Evolutionary conservation across 164 flowering plant species (phyloP).

Genomic region (Platanus orientalis): DNA sequence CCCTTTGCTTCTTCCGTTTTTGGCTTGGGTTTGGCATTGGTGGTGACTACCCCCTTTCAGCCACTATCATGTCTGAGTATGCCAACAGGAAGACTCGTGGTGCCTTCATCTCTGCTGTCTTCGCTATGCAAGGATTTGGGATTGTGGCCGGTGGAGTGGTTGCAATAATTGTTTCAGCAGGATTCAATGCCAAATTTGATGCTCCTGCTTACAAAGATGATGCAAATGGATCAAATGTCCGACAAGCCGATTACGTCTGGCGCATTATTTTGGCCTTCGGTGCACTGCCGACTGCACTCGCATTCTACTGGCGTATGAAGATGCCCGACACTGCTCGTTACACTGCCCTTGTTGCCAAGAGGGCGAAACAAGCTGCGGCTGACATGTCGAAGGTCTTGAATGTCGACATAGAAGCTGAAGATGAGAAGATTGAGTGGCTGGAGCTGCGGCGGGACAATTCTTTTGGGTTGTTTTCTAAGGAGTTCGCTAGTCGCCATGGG

Average conservation of each 20-base stretch:
- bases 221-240: conserved; percentile 42
- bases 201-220: conserved; percentile 44
- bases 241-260: conserved; percentile 67
- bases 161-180: conserved; percentile 46
- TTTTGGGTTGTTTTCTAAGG: conserved; percentile 42
- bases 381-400: conserved; percentile 52
- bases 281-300: conserved; percentile 61
- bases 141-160: conserved; percentile 69
- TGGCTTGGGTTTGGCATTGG: conserved; percentile 94
- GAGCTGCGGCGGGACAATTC: background rate
- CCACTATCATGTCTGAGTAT: conserved; percentile 89
- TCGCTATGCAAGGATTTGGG: conserved; percentile 88
- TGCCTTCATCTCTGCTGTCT: conserved; percentile 79
- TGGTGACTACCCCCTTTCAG: conserved; percentile 88
- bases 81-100: conserved; percentile 86
- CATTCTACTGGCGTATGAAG: conserved; percentile 79
- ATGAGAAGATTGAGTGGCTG: conserved; percentile 19
- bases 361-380: conserved; percentile 54
- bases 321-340: conserved; percentile 88
- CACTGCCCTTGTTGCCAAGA: conserved; percentile 79
- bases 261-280: conserved; percentile 69
- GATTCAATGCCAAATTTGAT: conserved; percentile 35
- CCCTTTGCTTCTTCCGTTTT: conserved; percentile 84
- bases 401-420: conserved; percentile 16
- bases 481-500: conserved; percentile 47